Conservation (phyloP, 148 eudicot genomes). For the Rheum nobile region DNA sequence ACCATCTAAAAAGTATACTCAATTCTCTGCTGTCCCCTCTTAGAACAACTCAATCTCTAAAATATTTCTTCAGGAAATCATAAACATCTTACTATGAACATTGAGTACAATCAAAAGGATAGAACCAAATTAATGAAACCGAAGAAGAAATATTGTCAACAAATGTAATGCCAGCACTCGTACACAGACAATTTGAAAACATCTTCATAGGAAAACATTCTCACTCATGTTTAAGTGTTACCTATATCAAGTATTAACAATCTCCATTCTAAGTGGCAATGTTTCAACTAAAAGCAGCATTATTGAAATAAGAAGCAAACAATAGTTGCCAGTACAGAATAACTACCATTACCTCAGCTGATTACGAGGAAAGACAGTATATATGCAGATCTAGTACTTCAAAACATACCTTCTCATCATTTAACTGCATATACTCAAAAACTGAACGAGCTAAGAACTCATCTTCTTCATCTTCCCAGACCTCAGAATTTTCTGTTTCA, state of each 20-base stretch:
- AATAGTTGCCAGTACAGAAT: neutral
- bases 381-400: neutral
- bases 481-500: slow-evolving; percentile 31
- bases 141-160: neutral
- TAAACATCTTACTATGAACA: neutral
- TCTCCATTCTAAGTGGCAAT: neutral
- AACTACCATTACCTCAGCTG: neutral
- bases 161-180: neutral
- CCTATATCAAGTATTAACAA: neutral
- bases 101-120: neutral
- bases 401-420: slow-evolving; percentile 54
- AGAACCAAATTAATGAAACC: neutral
- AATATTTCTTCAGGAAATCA: neutral
- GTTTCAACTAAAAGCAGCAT: neutral
- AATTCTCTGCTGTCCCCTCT: neutral
- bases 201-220: neutral
- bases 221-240: neutral
- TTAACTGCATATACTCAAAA: slow-evolving; percentile 73
- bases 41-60: neutral
- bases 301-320: neutral
- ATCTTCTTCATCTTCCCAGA: slow-evolving; percentile 85
- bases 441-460: slow-evolving; percentile 77
- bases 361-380: neutral
- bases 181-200: neutral
- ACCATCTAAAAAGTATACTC: neutral